Evolutionary conservation across 2,329 filamentous ascomycete genomes (phyloP).

Genomic region (Aureobasidium sp.): DNA sequence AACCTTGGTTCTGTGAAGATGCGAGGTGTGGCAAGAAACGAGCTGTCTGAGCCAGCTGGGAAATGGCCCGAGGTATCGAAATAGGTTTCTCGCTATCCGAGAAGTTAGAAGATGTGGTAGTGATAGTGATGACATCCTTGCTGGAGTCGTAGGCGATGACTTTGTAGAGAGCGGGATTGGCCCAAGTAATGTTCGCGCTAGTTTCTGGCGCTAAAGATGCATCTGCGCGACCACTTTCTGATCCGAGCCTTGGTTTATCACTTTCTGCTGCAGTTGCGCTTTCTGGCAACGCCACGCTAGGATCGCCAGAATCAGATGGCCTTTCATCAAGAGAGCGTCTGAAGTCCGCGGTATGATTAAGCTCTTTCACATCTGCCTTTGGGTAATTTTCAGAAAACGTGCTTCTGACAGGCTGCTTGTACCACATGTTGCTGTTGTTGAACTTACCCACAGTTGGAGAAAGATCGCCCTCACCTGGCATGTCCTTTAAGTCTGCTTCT

Average conservation of each 20-base stretch:
- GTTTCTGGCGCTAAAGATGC: neutral
- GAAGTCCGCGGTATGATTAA: neutral
- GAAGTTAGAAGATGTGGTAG: conserved; percentile 51
- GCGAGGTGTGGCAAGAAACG: conserved; percentile 60
- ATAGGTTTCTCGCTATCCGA: conserved; percentile 44
- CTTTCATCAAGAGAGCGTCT: neutral
- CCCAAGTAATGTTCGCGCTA: conserved; percentile 21
- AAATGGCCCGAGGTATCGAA: conserved; percentile 54
- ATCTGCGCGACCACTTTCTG: neutral
- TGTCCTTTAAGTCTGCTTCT: conserved; percentile 14
- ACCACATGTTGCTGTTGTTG: conserved; percentile 30
- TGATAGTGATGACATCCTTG: conserved; percentile 50
- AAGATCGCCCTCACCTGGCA: conserved; percentile 32
- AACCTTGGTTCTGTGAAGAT: conserved; percentile 53
- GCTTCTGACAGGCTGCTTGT: conserved; percentile 26
- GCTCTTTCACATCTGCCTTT: conserved; percentile 17
- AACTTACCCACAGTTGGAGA: conserved; percentile 30
- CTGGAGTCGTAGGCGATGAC: conserved; percentile 59
- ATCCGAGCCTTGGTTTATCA: neutral
- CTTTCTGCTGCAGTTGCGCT: neutral
- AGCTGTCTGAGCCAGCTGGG: conserved; percentile 54
- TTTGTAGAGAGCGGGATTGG: conserved; percentile 47
- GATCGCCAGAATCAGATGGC: neutral
- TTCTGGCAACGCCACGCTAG: neutral
- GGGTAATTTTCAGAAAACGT: conserved; percentile 17